Conservation (phyloP, 2,329 filamentous ascomycete species). For the Colletotrichum musicola region DNA sequence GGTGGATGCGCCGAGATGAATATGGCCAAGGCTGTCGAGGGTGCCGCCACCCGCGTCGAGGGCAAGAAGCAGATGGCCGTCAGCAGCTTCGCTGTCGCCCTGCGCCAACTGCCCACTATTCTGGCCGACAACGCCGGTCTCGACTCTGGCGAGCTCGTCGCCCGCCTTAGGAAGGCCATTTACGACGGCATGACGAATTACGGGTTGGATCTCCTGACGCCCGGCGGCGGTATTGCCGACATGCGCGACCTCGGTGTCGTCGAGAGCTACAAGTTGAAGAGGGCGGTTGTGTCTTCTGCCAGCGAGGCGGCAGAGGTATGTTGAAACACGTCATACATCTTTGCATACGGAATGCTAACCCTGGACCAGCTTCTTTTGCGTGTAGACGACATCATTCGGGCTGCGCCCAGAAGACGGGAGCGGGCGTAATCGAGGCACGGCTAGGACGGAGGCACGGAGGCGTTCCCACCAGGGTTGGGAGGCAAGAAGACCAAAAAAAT, state of each 20-base stretch:
- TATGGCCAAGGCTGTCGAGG: constrained; percentile 98
- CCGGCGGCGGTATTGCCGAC: constrained; percentile 92
- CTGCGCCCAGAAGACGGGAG: constrained; percentile 86
- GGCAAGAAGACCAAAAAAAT: constrained; percentile 13
- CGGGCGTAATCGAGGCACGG: constrained; percentile 67
- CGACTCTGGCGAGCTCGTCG: constrained; percentile 94
- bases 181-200: constrained; percentile 95
- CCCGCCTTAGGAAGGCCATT: constrained; percentile 90
- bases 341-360: neutral
- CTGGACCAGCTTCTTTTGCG: constrained; percentile 81
- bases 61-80: constrained; percentile 98
- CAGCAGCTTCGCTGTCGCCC: constrained; percentile 86
- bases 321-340: constrained; percentile 17
- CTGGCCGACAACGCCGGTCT: constrained; percentile 97
- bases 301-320: constrained; percentile 96
- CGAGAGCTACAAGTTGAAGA: constrained; percentile 99
- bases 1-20: constrained; percentile 98
- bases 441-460: constrained; percentile 26
- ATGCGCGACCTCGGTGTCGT: constrained; percentile 97
- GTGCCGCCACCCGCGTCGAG: constrained; percentile 90
- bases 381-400: constrained; percentile 98
- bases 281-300: constrained; percentile 95
- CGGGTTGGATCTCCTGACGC: constrained; percentile 88
- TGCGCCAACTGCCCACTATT: constrained; percentile 95
- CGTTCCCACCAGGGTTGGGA: constrained; percentile 22